Conservation (phyloP, 1,284 basidiomycete genomes). For the Peniophora sp. region DNA sequence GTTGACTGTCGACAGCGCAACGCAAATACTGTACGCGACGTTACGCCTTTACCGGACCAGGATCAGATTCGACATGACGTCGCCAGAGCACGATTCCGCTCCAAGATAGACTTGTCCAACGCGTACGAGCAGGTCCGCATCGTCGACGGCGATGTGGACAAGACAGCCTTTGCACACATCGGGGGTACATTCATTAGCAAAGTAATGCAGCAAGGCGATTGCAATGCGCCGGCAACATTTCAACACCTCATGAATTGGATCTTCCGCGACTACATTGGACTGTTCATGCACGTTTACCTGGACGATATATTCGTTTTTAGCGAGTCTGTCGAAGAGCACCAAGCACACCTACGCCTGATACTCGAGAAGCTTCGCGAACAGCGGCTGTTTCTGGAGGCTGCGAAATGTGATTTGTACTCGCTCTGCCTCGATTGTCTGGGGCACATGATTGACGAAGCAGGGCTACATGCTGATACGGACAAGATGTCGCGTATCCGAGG, state of each 20-base stretch:
- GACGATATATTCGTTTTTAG: slow-evolving; percentile 28
- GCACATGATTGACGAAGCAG: slow-evolving; percentile 18
- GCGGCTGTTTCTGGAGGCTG: slow-evolving; percentile 15
- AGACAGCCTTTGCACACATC: not conserved
- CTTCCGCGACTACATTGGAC: slow-evolving; percentile 20
- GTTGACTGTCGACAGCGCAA: slow-evolving; percentile 16
- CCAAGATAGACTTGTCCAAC: not conserved
- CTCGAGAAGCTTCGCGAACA: slow-evolving; percentile 13
- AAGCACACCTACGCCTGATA: slow-evolving; percentile 17
- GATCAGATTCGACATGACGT: not conserved
- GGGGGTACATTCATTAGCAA: slow-evolving; percentile 16
- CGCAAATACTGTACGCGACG: slow-evolving; percentile 4
- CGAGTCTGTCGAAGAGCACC: slow-evolving; percentile 18
- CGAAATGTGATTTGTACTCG: slow-evolving; percentile 17
- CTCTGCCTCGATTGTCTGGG: slow-evolving; percentile 19
- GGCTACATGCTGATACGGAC: slow-evolving; percentile 20
- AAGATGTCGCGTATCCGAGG: slow-evolving; percentile 22
- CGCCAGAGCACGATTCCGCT: not conserved
- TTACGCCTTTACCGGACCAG: not conserved
- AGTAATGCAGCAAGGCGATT: slow-evolving; percentile 26
- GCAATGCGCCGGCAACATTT: slow-evolving; percentile 23
- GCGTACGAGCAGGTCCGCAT: not conserved
- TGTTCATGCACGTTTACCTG: slow-evolving; percentile 22
- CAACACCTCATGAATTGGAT: slow-evolving; percentile 24
- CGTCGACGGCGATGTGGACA: not conserved